phyloP scores from a whole-genome alignment of 768 basidiomycete species.

The Leccinum rimulosum region DNA sequence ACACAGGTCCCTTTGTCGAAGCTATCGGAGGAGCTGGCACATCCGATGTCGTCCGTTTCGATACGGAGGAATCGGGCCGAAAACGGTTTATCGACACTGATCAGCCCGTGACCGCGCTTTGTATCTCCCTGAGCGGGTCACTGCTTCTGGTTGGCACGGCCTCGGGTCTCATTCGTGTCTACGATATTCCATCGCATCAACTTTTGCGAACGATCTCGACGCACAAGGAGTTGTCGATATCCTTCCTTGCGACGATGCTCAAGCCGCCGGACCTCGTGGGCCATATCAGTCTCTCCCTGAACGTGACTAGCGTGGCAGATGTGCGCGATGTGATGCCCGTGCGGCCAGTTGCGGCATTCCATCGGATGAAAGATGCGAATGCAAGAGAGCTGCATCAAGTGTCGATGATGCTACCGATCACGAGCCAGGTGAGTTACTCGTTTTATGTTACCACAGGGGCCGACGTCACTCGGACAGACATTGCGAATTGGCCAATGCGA shows the following conservation, averaged over 20 bases:
- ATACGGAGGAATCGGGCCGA: conserved; percentile 46
- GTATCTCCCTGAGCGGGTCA: conserved; percentile 75
- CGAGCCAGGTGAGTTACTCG: conserved; percentile 37
- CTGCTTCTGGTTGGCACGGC: conserved; percentile 81
- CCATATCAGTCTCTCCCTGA: conserved; percentile 59
- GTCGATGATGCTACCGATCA: conserved; percentile 53
- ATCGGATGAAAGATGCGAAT: conserved; percentile 67
- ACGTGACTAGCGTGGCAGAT: conserved; percentile 33
- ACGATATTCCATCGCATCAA: conserved; percentile 90
- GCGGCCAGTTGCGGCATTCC: conserved; percentile 65
- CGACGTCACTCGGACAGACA: conserved; percentile 13
- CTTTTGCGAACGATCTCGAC: conserved; percentile 76
- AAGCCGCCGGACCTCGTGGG: conserved; percentile 87
- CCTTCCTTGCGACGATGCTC: conserved; percentile 73
- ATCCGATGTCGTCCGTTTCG: conserved; percentile 69
- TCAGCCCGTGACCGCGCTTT: conserved; percentile 67
- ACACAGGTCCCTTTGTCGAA: conserved; percentile 50
- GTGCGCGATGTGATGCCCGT: conserved; percentile 62
- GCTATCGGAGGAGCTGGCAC: conserved; percentile 75
- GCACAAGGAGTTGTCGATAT: conserved; percentile 66
- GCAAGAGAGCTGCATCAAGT: conserved; percentile 70
- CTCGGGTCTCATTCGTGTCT: conserved; percentile 69
- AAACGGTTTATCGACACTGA: conserved; percentile 69
- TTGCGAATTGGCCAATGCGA: conserved; percentile 15
- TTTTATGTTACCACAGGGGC: not conserved